Evolutionary conservation across 2,329 filamentous ascomycete species (phyloP), one percentile per base, ranked within the genome.

Genomic region (Lasiodiplodia gonubiensis): DNA sequence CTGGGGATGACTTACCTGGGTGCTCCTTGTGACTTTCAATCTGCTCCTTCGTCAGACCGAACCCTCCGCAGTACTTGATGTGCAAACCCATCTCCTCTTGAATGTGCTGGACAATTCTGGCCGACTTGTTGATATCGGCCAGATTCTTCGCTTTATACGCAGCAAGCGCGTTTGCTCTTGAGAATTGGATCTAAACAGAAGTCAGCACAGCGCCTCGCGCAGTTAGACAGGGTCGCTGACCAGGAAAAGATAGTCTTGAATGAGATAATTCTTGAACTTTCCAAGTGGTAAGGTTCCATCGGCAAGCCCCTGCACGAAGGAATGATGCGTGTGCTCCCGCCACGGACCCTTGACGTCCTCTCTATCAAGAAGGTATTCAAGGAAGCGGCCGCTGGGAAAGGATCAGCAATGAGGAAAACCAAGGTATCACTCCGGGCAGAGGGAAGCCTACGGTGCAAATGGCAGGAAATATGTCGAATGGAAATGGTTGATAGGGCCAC

Each of bases 201-300:
- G 23, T 48, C 30, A 71, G 48, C 59, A 54, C 60, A 30, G 21
- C 3, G 23, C 5, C 61, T 46, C 12, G 25, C 21, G 33, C n/a
- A 59, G 11, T 11, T 10, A 8, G 14, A 46, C 23, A n/a, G n/a
- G 57, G 30, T 49, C 18, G 75, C 84, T 51, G 73, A 95, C 91
- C 52, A 97, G 81, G 74, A 95, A 98, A 4, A 97, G 84, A 74
- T 97, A 97, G 74, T 98, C 94, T 73, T 98, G 94, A 11, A 95
- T 86, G 67, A 98, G 87, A 76, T 97, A 98, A 48, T 90, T 86
- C 77, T 93, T 95, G 83, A 97, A 98, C 0, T 89, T 90, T 52
- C 91, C 87, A 0, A 90, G 72, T 0, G 92, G 90, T 23, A 98
- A 82, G 8, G 86, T 90, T 0, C 93, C 93, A 68, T 90, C 84